Evolutionary conservation across 257 asterid genomes (phyloP).

Genomic region (Marsdenia floribunda): DNA sequence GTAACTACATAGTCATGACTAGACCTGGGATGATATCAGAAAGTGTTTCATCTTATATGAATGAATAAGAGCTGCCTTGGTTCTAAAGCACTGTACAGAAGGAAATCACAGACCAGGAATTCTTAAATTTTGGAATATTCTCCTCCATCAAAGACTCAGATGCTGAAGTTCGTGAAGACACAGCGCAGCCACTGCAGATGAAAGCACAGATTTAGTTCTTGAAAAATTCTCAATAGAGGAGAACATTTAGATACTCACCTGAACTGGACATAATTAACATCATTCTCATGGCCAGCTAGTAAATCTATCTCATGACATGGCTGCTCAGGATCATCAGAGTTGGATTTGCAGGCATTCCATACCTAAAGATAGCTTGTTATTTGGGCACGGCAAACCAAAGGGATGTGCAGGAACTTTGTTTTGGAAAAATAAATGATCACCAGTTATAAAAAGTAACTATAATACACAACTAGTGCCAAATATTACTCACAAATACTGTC

Average conservation of each 20-base stretch:
- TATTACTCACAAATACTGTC: not conserved
- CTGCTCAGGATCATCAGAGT: slow-evolving; percentile 62
- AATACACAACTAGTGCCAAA: not conserved
- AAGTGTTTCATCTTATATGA: slow-evolving; percentile 15
- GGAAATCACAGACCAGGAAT: slow-evolving; percentile 61
- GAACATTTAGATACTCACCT: slow-evolving; percentile 50
- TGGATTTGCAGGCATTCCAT: slow-evolving; percentile 80
- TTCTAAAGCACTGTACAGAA: slow-evolving; percentile 7
- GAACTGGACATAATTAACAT: slow-evolving; percentile 93
- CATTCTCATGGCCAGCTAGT: slow-evolving; percentile 93
- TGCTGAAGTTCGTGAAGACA: slow-evolving; percentile 63
- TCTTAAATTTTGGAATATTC: slow-evolving; percentile 67
- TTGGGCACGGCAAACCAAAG: not conserved
- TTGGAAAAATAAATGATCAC: not conserved
- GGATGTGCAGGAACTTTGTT: not conserved
- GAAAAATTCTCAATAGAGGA: slow-evolving; percentile 12
- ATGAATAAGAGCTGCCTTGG: not conserved
- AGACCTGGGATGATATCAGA: slow-evolving; percentile 46
- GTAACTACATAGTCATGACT: slow-evolving; percentile 87
- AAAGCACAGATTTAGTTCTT: slow-evolving; percentile 32
- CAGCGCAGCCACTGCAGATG: slow-evolving; percentile 87
- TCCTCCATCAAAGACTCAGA: slow-evolving; percentile 64
- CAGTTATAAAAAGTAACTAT: not conserved
- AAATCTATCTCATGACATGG: slow-evolving; percentile 81
- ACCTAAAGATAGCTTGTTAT: slow-evolving; percentile 48